Evolutionary conservation across 176 grass and related monocot species (phyloP).

Genomic region (Stipa capillata): DNA sequence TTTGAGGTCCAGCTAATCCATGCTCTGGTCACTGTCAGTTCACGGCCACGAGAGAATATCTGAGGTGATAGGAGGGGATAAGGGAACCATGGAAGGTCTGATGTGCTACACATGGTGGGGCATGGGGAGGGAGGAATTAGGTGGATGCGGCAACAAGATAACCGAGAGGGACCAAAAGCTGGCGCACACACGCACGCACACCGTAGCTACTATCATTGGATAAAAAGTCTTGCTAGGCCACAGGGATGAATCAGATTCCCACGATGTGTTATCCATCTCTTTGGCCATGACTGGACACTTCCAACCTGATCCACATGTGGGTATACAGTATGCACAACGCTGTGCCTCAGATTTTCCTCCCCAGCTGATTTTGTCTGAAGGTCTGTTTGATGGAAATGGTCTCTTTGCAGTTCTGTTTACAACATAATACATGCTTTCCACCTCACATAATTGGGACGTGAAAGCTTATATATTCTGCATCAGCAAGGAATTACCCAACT

Average conservation of each 20-base stretch:
- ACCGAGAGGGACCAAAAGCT: slow-evolving; percentile 40
- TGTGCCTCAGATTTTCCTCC: no score
- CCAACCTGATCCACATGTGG: slow-evolving; percentile 21
- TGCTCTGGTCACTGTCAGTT: slow-evolving; percentile 13
- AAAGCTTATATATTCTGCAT: background rate
- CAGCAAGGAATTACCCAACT: background rate
- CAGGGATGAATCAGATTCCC: slow-evolving; percentile 50
- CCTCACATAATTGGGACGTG: background rate
- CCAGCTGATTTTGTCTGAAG: background rate
- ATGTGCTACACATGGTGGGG: slow-evolving; percentile 36
- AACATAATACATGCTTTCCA: background rate
- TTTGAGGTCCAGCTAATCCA: background rate
- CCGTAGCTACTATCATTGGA: slow-evolving; percentile 56
- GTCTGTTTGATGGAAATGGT: background rate
- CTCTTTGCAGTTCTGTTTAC: background rate
- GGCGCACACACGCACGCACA: background rate
- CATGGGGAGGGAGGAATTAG: slow-evolving; percentile 51
- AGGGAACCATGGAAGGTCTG: slow-evolving; percentile 42
- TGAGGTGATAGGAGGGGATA: slow-evolving; percentile 40
- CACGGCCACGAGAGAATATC: slow-evolving; percentile 22
- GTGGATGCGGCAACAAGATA: slow-evolving; percentile 74
- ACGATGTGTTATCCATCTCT: slow-evolving; percentile 35
- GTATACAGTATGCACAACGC: background rate
- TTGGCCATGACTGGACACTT: slow-evolving; percentile 17
- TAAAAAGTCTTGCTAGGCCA: slow-evolving; percentile 35